These are phyloP conservation scores for Leonotis leonurus DNA, from an alignment of 257 asterid genomes.

Conservation along the genomic window DNA sequence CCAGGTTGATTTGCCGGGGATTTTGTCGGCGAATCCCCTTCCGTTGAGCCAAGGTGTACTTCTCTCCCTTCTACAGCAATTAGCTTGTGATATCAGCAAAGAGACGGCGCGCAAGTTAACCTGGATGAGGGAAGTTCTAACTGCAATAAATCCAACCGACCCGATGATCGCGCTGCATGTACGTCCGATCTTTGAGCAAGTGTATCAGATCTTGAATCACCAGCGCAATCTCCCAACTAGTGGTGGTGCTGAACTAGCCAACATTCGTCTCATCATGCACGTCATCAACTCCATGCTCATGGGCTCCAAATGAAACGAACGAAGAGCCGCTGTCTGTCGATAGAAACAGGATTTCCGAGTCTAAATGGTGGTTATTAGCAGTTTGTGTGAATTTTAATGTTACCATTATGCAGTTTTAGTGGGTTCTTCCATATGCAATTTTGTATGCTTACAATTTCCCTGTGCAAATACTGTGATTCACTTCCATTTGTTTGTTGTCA, in stretches of 20 bases:
- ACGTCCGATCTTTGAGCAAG: constrained; percentile 94
- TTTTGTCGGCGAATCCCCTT: constrained; percentile 60
- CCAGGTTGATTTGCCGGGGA: constrained; percentile 73
- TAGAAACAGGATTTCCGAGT: neutral
- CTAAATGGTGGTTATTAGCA: neutral
- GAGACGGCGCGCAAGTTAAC: constrained; percentile 60
- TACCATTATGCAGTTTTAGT: neutral
- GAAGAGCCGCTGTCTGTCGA: too few relatives aligned
- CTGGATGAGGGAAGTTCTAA: constrained; percentile 83
- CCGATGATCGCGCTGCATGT: constrained; percentile 67
- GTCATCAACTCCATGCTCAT: constrained; percentile 85
- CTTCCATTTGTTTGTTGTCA: neutral
- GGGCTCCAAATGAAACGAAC: constrained; percentile 65
- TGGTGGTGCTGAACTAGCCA: constrained; percentile 39
- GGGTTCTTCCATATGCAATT: constrained; percentile 18
- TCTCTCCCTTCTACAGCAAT: constrained; percentile 83
- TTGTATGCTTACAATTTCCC: constrained; percentile 13
- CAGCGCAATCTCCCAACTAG: constrained; percentile 60
- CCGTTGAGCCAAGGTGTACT: constrained; percentile 96
- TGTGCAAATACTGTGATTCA: neutral
- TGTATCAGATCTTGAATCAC: constrained; percentile 70
- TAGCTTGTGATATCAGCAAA: constrained; percentile 68
- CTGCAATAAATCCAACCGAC: constrained; percentile 74
- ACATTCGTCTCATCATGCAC: constrained; percentile 74
- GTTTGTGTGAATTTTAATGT: neutral